These are phyloP conservation scores for Termitomyces sp. DNA, from an alignment of 768 basidiomycete genomes.

Conservation along the genomic window DNA sequence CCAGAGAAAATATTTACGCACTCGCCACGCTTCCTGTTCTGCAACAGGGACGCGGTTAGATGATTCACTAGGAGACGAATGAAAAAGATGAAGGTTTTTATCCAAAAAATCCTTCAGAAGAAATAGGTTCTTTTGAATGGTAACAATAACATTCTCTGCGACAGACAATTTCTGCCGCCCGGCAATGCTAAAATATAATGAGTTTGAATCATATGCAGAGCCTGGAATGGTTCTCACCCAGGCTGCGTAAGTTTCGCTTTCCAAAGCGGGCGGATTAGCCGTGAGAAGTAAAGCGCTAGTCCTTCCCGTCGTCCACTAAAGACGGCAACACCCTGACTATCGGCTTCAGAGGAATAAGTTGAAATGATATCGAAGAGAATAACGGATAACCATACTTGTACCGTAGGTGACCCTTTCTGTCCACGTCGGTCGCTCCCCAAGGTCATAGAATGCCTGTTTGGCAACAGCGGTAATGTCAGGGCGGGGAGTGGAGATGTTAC, in stretches of 20 bases:
- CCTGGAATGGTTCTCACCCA: constrained; percentile 38
- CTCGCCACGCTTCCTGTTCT: constrained; percentile 91
- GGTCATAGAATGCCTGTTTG: constrained; percentile 85
- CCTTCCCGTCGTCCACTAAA: constrained; percentile 91
- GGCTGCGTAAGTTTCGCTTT: constrained; percentile 68
- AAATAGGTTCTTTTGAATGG: constrained; percentile 77
- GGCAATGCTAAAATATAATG: constrained; percentile 27
- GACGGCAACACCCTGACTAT: constrained; percentile 67
- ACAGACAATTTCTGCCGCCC: constrained; percentile 58
- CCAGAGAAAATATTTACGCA: constrained; percentile 24
- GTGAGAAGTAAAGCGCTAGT: constrained; percentile 80
- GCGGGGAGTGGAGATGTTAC: constrained; percentile 45
- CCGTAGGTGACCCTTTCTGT: constrained; percentile 74
- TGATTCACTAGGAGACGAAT: constrained; percentile 72
- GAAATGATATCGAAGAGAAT: not conserved
- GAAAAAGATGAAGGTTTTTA: constrained; percentile 83
- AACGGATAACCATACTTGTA: constrained; percentile 43
- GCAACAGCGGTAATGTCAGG: constrained; percentile 67
- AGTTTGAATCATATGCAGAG: not conserved
- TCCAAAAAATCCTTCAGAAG: constrained; percentile 74
- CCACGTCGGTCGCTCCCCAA: constrained; percentile 82
- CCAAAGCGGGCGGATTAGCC: constrained; percentile 87
- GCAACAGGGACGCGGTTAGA: constrained; percentile 53
- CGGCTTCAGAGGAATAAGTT: constrained; percentile 34
- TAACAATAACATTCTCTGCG: constrained; percentile 57